Percentiles rank a stretch among this genome's conserved stretches.
phyloP scores from a whole-genome alignment of 2,329 filamentous ascomycete genomes.

The Fusarium albidum region DNA sequence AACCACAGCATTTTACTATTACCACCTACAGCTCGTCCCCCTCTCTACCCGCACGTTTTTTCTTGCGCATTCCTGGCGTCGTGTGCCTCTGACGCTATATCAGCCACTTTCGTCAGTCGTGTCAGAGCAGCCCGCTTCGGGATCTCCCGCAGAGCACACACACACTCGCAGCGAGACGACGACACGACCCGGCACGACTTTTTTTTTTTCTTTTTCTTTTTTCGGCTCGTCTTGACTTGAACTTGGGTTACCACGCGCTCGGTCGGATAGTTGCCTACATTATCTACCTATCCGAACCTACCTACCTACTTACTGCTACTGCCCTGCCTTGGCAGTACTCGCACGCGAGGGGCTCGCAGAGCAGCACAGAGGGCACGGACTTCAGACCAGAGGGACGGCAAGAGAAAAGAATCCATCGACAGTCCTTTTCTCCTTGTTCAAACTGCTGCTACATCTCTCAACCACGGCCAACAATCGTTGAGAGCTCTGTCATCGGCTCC shows the following conservation, averaged over 20 bases:
- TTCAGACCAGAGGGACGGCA: background rate
- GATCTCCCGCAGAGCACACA: conserved; percentile 38
- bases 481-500: background rate
- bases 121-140: conserved; percentile 35
- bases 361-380: conserved; percentile 7
- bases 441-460: background rate
- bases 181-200: conserved; percentile 10
- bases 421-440: background rate
- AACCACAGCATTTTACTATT: background rate
- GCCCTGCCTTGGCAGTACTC: too few relatives aligned
- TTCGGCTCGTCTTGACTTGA: background rate
- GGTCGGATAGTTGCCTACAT: conserved; percentile 6
- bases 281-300: too few relatives aligned
- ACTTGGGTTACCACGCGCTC: conserved; percentile 5
- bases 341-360: conserved; percentile 2
- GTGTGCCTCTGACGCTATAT: conserved; percentile 34
- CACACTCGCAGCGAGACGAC: conserved; percentile 18
- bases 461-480: conserved; percentile 5
- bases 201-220: too few relatives aligned
- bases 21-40: background rate
- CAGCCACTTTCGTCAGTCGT: conserved; percentile 42
- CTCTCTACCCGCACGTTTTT: conserved; percentile 13
- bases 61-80: conserved; percentile 24
- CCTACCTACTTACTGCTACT: background rate
- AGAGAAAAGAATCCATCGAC: background rate